Base-by-base conservation (phyloP, 75 land plant genomes). In the Azolla pinnata region DNA sequence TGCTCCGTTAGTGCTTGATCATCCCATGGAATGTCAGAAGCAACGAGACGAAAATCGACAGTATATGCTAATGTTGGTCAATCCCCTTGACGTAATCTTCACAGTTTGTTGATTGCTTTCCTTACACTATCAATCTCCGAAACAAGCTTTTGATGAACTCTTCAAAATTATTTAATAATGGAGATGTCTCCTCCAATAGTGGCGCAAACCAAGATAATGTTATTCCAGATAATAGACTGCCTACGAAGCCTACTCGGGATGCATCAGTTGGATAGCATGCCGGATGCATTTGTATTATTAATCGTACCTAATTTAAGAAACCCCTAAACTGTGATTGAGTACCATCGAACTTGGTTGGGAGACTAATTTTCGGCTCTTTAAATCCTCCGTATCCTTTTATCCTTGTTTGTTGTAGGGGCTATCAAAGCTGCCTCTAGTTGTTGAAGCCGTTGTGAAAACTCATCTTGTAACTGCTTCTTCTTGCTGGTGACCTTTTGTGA, bases 201-300 rank as follows among this genome's bases (percentile, higher is more conserved):
- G 42, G 42, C 14, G 42, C 42, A 38, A 38, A 38, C 42, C 42
- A 38, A 38, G 42, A 7, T 38, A 38, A 38, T 38, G 42, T 38
- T 38, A 14, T 38, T 8, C 42, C 42, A 38, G 12, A 8, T 38
- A 38, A 14, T 38, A 38, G 14, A 8, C 12, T 38, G 42, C 42
- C 42, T 38, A 38, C 14, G 7, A 38, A 38, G 7, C 42, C 42
- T 14, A 38, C 7, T 8, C 14, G 42, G 7, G 42, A 38, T 38
- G 42, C 42, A 38, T 38, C 42, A 14, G 14, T 38, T 38, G 42
- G 42, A 38, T 38, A 38, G 14, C 14, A 14, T 7, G 42, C 42
- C 7, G 14, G 42, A 38, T 38, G 42, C 42, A 38, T 38, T 38
- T 38, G 42, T 8, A 38, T 38, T 14, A 38, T 14, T 7, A 14